Conservation (phyloP, 225 moss, liverwort and hornwort species). For the Straminergon stramineum region DNA sequence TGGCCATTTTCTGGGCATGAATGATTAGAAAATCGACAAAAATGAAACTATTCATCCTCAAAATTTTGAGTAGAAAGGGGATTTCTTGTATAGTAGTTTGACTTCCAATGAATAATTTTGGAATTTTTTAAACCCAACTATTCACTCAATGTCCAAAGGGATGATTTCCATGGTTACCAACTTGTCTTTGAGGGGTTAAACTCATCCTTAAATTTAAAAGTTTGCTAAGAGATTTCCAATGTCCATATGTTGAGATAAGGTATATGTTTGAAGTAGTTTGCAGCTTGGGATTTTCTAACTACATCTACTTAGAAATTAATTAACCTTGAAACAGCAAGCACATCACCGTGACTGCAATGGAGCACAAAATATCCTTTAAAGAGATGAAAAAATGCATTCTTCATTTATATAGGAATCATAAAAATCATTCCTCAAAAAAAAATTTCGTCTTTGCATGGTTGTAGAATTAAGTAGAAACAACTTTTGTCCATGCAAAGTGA, state of each 20-base stretch:
- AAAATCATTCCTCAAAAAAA: neutral
- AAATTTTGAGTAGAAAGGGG: no score
- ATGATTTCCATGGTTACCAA: no score
- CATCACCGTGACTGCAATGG: rapidly evolving
- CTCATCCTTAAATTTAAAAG: neutral
- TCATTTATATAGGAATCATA: no score
- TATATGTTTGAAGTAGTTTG: neutral
- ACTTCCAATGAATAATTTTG: no score
- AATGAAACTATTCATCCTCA: no score
- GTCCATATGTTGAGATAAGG: neutral
- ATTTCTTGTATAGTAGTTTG: no score
- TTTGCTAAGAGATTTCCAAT: neutral
- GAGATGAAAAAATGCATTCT: neutral
- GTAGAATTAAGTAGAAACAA: neutral
- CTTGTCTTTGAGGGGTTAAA: no score
- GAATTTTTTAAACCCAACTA: no score
- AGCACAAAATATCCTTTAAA: neutral
- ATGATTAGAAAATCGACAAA: no score
- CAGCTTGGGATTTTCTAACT: neutral
- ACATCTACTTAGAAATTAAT: neutral
- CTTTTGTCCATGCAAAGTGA: neutral
- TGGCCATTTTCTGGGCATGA: no score
- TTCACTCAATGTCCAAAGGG: no score
- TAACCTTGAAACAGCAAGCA: neutral
- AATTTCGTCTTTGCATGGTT: neutral